phyloP scores from a whole-genome alignment of 768 basidiomycete genomes.

The Suillus plorans region DNA sequence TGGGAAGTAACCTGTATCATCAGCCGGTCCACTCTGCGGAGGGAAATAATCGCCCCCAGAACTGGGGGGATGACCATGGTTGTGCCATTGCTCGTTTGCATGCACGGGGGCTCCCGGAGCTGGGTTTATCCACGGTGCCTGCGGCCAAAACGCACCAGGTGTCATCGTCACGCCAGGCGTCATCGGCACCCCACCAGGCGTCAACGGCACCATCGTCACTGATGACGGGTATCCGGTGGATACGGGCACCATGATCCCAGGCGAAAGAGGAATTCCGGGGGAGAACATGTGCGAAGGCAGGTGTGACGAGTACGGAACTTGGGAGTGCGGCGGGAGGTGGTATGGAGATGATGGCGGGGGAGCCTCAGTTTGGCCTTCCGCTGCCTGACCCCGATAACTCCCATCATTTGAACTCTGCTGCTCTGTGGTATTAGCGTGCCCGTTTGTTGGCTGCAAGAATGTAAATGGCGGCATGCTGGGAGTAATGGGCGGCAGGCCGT shows the following conservation, averaged over 20 bases:
- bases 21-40: slow-evolving; percentile 29
- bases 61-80: slow-evolving; percentile 5
- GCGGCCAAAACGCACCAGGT: slow-evolving; percentile 71
- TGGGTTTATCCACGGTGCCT: slow-evolving; percentile 57
- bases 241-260: slow-evolving; percentile 28
- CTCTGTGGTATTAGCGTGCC: slow-evolving; percentile 1
- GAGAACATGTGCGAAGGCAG: slow-evolving; percentile 28
- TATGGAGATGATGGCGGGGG: slow-evolving; percentile 12
- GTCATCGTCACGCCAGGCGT: slow-evolving; percentile 71
- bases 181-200: slow-evolving; percentile 14
- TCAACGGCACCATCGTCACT: slow-evolving; percentile 23
- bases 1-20: slow-evolving; percentile 42
- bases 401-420: slow-evolving; percentile 7
- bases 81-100: slow-evolving; percentile 15
- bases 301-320: slow-evolving; percentile 22
- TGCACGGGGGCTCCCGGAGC: slow-evolving; percentile 62
- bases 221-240: slow-evolving; percentile 25
- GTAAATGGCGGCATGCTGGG: slow-evolving; percentile 96
- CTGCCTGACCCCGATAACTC: slow-evolving; percentile 5
- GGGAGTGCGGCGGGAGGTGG: slow-evolving; percentile 18
- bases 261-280: slow-evolving; percentile 31
- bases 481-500: slow-evolving; percentile 89
- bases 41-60: slow-evolving; percentile 39
- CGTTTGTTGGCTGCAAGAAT: slow-evolving; percentile 55
- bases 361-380: slow-evolving; percentile 4